Evolutionary conservation across 441 rosid species (phyloP).

Genomic region (Populus hybrid): DNA sequence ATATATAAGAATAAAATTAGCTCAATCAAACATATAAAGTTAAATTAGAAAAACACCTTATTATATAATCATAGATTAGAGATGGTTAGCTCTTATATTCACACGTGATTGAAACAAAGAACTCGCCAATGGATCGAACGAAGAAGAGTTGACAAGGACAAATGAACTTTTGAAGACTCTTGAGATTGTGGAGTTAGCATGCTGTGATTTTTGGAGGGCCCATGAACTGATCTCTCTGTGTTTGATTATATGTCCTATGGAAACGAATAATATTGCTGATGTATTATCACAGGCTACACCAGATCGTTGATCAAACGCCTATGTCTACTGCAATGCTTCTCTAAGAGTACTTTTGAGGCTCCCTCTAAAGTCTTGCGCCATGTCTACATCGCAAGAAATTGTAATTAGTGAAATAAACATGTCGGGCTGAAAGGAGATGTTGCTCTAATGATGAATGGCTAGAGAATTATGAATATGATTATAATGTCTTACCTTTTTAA

Average conservation of each 20-base stretch:
- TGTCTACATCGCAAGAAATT: conserved; percentile 34
- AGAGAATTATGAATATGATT: neutral
- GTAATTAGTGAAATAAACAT: too few species aligned
- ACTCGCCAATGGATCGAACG: too few species aligned
- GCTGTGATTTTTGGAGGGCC: too few species aligned
- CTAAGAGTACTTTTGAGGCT: conserved; percentile 64
- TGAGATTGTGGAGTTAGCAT: too few species aligned
- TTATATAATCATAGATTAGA: neutral
- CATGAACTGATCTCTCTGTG: too few species aligned
- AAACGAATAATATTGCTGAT: too few species aligned
- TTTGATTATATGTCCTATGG: too few species aligned
- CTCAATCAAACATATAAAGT: too few species aligned
- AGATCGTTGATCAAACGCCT: conserved; percentile 67
- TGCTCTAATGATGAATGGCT: neutral
- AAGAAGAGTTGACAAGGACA: too few species aligned
- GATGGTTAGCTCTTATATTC: neutral
- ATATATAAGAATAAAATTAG: too few species aligned
- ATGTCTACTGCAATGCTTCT: conserved; percentile 71
- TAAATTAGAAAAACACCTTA: neutral
- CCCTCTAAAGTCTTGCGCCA: conserved; percentile 82
- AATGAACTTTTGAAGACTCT: too few species aligned
- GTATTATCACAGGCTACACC: conserved; percentile 12
- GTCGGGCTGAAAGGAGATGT: neutral
- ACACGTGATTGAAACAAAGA: too few species aligned
- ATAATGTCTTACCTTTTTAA: conserved; percentile 48